These are phyloP conservation scores for Trichoderma sp. DNA, from an alignment of 2,329 filamentous ascomycete genomes.

Conservation along the genomic window DNA sequence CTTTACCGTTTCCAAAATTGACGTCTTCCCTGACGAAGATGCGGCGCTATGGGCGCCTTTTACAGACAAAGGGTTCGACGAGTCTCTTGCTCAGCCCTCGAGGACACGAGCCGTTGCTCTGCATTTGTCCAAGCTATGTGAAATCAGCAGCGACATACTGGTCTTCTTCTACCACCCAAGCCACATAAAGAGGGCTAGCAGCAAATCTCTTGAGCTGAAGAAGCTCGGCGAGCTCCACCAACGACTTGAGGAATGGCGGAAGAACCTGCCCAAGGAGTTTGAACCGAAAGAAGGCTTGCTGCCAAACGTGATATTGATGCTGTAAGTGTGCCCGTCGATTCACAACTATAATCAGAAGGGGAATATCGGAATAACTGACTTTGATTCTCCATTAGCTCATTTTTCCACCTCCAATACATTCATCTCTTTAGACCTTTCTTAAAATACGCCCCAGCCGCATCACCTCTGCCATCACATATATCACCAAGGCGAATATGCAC, in stretches of 20 bases:
- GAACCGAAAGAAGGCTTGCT: constrained; percentile 87
- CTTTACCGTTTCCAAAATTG: constrained; percentile 81
- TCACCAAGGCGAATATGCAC: constrained; percentile 90
- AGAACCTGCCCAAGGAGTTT: constrained; percentile 77
- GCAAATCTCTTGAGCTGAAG: constrained; percentile 83
- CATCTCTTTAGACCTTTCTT: constrained; percentile 94
- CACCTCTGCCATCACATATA: constrained; percentile 80
- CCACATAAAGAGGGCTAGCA: constrained; percentile 59
- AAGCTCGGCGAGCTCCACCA: constrained; percentile 90
- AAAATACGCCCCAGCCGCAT: constrained; percentile 78
- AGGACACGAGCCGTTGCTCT: constrained; percentile 78
- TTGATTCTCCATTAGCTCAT: constrained; percentile 65
- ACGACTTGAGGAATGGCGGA: constrained; percentile 84
- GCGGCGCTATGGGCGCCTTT: constrained; percentile 83
- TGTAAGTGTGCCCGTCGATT: constrained; percentile 60
- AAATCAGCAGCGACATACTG: constrained; percentile 90
- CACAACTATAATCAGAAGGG: background rate
- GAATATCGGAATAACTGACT: constrained; percentile 24
- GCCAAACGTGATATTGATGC: constrained; percentile 73
- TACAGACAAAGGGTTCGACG: constrained; percentile 75
- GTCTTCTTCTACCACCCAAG: constrained; percentile 87
- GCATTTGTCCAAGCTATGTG: constrained; percentile 79
- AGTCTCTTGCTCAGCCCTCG: constrained; percentile 72
- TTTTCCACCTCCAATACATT: constrained; percentile 92
- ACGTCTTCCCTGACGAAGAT: constrained; percentile 88